Conservation (phyloP, 2,329 filamentous ascomycete genomes). For the Colletotrichum siamense region DNA sequence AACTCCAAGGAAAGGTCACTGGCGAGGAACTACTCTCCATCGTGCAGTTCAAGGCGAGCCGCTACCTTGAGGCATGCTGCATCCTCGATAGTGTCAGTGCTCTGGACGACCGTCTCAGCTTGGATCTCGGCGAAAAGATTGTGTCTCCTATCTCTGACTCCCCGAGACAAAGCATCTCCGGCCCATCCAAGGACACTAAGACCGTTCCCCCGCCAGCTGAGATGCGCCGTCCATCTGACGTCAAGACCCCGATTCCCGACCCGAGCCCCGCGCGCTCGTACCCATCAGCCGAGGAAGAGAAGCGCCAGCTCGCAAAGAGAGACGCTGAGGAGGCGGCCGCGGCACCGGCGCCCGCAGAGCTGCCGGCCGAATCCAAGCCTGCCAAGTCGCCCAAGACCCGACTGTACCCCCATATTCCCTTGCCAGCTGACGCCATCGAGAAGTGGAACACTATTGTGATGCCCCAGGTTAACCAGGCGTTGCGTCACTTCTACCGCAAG, state of each 20-base stretch:
- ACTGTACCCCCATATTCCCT: conserved; percentile 63
- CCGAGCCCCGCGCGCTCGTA: conserved; percentile 4
- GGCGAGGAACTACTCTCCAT: conserved; percentile 58
- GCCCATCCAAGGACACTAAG: conserved; percentile 10
- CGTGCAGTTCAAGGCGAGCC: conserved; percentile 60
- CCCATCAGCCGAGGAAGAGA: conserved; percentile 14
- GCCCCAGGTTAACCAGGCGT: conserved; percentile 74
- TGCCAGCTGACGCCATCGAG: conserved; percentile 67
- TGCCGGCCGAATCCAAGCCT: conserved; percentile 1
- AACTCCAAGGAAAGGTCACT: conserved; percentile 50
- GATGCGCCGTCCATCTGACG: conserved; percentile 39
- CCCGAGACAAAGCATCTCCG: conserved; percentile 1
- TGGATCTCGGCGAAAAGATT: conserved; percentile 44
- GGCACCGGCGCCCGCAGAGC: background rate
- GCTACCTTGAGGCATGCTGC: conserved; percentile 67
- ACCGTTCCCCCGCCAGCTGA: conserved; percentile 35
- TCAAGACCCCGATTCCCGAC: conserved; percentile 1
- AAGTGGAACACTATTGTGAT: conserved; percentile 76
- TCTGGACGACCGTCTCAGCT: conserved; percentile 57
- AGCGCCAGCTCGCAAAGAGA: conserved; percentile 7
- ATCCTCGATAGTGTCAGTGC: conserved; percentile 65
- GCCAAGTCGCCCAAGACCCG: conserved; percentile 48
- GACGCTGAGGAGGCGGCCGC: background rate
- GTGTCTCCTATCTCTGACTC: background rate
- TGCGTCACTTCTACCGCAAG: conserved; percentile 74